A percentile compares a stretch with the other conserved stretches of the same genome.
Evolutionary conservation across 371 early-diverging fungal species (phyloP).

Genomic region (Circinella umbellata): DNA sequence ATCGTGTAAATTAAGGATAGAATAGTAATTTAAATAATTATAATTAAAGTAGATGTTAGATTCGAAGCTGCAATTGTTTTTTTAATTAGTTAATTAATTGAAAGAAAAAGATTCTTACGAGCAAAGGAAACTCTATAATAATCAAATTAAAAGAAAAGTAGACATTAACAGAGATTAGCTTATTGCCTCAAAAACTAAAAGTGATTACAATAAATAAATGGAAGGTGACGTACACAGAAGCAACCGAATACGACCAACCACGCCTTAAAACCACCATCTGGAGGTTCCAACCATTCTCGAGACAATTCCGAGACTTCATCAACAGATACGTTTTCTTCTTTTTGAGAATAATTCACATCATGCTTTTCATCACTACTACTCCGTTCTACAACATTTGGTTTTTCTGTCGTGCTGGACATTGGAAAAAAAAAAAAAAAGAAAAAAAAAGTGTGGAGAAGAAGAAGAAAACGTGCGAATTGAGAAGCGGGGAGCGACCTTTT

Average conservation of each 20-base stretch:
- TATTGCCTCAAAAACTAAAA: no score
- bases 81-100: no score
- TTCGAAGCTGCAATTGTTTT: not conserved
- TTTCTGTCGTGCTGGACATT: not conserved
- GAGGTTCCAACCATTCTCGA: constrained; percentile 16
- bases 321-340: not conserved
- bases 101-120: constrained; percentile 24
- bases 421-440: not conserved
- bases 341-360: not conserved
- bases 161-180: not conserved
- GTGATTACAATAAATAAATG: not conserved
- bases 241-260: constrained; percentile 36
- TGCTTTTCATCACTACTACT: not conserved
- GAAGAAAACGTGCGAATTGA: not conserved
- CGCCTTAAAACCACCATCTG: constrained; percentile 34
- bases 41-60: not conserved
- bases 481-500: not conserved
- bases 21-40: not conserved
- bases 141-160: not conserved
- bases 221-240: constrained; percentile 28
- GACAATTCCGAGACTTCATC: not conserved
- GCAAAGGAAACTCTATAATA: constrained; percentile 34
- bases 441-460: not conserved
- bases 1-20: no score
- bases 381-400: not conserved